A percentile compares a stretch with the other conserved stretches of the same genome.
phyloP scores from a whole-genome alignment of 2,329 filamentous ascomycete species.

The Calonectria naviculata region DNA sequence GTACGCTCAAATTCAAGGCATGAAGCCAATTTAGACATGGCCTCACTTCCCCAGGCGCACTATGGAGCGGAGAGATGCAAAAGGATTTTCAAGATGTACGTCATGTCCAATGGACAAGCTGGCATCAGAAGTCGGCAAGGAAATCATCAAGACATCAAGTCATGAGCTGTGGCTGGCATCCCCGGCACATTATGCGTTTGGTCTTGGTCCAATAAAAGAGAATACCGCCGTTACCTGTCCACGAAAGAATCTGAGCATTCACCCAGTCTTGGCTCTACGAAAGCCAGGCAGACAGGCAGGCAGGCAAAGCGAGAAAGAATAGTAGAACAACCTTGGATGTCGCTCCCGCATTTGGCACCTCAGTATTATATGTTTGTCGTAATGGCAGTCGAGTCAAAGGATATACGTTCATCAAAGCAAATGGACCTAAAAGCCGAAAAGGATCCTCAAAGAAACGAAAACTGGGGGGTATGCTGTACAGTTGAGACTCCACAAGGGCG shows the following conservation, averaged over 20 bases:
- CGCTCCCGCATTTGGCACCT: slow-evolving; percentile 30
- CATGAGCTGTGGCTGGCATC: slow-evolving; percentile 33
- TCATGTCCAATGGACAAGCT: slow-evolving; percentile 36
- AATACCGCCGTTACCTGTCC: slow-evolving; percentile 20
- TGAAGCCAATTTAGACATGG: slow-evolving; percentile 30
- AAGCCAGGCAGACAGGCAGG: slow-evolving; percentile 23
- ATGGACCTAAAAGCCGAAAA: slow-evolving; percentile 31
- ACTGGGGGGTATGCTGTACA: slow-evolving; percentile 44
- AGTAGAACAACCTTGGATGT: slow-evolving; percentile 36
- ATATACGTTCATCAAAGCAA: slow-evolving; percentile 44
- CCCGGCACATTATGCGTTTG: slow-evolving; percentile 27
- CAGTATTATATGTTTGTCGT: slow-evolving; percentile 38
- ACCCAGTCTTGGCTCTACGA: slow-evolving; percentile 32
- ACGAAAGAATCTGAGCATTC: slow-evolving; percentile 27
- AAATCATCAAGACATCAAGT: slow-evolving; percentile 42
- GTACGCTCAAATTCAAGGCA: slow-evolving; percentile 26
- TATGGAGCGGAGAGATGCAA: slow-evolving; percentile 25
- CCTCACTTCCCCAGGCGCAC: slow-evolving; percentile 30
- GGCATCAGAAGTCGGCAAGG: slow-evolving; percentile 39
- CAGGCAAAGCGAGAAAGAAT: slow-evolving; percentile 18
- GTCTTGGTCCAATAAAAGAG: slow-evolving; percentile 18
- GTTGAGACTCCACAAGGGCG: slow-evolving; percentile 43
- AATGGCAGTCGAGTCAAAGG: slow-evolving; percentile 37
- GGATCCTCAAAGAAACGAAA: slow-evolving; percentile 39
- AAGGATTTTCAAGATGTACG: slow-evolving; percentile 37